A percentile compares a stretch with the other conserved stretches of the same genome.
Evolutionary conservation across 306 rosid species (phyloP).

Genomic region (Corylus avellana): DNA sequence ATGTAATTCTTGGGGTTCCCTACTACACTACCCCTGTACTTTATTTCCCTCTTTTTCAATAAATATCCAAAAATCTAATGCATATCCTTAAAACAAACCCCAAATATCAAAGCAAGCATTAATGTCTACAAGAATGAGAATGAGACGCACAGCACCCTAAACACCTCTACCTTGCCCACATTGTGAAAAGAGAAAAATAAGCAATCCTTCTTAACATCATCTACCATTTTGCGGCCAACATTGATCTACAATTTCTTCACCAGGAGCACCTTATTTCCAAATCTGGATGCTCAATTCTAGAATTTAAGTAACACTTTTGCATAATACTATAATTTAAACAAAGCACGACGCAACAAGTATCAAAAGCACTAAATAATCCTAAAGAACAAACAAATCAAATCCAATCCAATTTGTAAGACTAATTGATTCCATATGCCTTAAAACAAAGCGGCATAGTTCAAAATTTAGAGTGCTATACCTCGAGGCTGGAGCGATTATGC

Average conservation of each 20-base stretch:
- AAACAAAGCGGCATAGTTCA: constrained; percentile 7
- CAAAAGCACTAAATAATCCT: constrained; percentile 6
- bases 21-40: background rate
- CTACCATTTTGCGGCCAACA: background rate
- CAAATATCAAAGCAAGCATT: background rate
- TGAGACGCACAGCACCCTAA: background rate
- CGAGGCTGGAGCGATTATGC: constrained; percentile 37
- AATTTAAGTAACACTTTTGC: no score
- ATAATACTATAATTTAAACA: background rate
- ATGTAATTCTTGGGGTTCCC: background rate
- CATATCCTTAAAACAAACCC: background rate
- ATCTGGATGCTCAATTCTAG: background rate
- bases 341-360: background rate
- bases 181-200: background rate
- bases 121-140: background rate
- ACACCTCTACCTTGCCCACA: background rate
- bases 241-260: background rate
- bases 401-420: constrained; percentile 6
- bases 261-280: background rate
- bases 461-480: constrained; percentile 52
- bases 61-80: background rate
- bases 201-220: background rate
- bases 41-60: background rate
- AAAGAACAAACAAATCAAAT: constrained; percentile 3
- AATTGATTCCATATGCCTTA: constrained; percentile 9